Percentiles rank a stretch among this genome's conserved stretches.
phyloP scores from a whole-genome alignment of 441 rosid genomes.

The Pelargonium myrrhifolium region DNA sequence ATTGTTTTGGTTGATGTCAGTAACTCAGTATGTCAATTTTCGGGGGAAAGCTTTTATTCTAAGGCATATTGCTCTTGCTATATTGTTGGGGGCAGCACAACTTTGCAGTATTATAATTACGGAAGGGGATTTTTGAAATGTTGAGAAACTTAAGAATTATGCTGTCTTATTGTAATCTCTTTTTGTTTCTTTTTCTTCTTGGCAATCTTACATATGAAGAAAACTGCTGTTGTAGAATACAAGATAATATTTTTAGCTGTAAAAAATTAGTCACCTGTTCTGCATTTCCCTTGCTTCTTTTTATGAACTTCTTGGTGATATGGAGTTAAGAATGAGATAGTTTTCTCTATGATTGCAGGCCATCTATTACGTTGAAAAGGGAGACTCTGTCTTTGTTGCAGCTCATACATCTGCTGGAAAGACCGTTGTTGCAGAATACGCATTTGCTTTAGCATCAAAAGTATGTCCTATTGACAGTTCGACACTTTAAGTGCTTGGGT shows the following conservation, averaged over 20 bases:
- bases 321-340: background rate
- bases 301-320: background rate
- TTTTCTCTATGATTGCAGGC: conserved; percentile 48
- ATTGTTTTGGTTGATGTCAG: background rate
- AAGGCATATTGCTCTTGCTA: background rate
- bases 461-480: conserved; percentile 45
- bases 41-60: too few relatives aligned
- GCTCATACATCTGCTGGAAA: conserved; percentile 99
- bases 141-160: conserved; percentile 3
- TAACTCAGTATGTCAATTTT: too few relatives aligned
- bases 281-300: background rate
- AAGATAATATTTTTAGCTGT: background rate
- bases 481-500: conserved; percentile 1
- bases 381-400: conserved; percentile 93
- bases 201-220: background rate
- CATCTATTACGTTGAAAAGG: conserved; percentile 80
- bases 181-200: background rate
- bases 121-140: background rate
- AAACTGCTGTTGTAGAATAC: background rate
- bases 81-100: background rate
- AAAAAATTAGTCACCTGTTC: background rate
- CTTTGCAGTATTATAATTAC: background rate
- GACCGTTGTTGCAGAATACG: conserved; percentile 98
- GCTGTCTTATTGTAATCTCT: background rate
- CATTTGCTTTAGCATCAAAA: conserved; percentile 95